Conservation (phyloP, 2,329 filamentous ascomycete species). For the Xylariaceae sp. region DNA sequence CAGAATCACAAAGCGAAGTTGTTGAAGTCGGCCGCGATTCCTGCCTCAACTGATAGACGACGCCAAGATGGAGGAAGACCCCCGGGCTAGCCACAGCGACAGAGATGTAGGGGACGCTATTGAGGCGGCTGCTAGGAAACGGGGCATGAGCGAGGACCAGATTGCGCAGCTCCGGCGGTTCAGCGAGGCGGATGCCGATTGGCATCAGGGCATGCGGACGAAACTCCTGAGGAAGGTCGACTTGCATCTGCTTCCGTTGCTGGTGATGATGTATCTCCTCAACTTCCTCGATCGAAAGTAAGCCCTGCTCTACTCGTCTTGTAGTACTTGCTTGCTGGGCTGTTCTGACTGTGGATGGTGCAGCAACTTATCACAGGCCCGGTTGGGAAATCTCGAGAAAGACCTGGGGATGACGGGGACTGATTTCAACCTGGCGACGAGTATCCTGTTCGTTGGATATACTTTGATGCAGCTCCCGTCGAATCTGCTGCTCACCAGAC, state of each 20-base stretch:
- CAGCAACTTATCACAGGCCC: constrained; percentile 51
- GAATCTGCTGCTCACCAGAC: constrained; percentile 52
- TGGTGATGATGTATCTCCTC: constrained; percentile 53
- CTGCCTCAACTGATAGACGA: neutral
- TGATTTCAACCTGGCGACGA: constrained; percentile 53
- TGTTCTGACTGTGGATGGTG: constrained; percentile 4
- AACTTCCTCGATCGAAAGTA: constrained; percentile 50
- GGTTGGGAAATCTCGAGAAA: constrained; percentile 49
- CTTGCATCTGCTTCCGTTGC: constrained; percentile 46
- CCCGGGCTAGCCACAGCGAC: constrained; percentile 2
- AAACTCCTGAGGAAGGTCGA: constrained; percentile 49
- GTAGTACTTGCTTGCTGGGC: neutral
- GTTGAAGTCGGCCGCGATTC: neutral
- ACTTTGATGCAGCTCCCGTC: constrained; percentile 59
- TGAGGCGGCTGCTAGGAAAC: constrained; percentile 10
- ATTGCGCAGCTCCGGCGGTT: constrained; percentile 28
- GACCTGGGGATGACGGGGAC: constrained; percentile 53
- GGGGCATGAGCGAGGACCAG: constrained; percentile 27
- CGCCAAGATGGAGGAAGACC: constrained; percentile 4
- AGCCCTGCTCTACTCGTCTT: constrained; percentile 1
- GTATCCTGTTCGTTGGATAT: constrained; percentile 56
- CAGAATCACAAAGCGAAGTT: neutral
- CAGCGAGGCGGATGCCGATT: constrained; percentile 26
- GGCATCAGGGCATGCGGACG: constrained; percentile 31
- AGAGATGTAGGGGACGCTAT: constrained; percentile 10